Evolutionary conservation across 306 rosid genomes (phyloP).

Genomic region (Cucurbita moschata): DNA sequence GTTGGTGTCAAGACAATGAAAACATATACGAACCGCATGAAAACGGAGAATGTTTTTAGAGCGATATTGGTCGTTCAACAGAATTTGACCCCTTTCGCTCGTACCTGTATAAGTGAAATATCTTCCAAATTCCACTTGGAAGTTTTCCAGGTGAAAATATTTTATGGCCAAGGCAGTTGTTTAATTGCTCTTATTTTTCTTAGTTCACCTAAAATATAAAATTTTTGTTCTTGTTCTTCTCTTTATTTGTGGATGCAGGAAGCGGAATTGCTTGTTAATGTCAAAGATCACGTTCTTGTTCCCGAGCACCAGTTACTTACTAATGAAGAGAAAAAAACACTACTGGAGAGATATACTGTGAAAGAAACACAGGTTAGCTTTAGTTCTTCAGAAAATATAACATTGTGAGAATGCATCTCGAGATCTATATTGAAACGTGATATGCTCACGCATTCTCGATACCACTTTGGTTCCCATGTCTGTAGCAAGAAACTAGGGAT

Average conservation of each 20-base stretch:
- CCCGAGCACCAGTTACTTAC: slow-evolving; percentile 70
- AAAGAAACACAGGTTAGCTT: slow-evolving; percentile 71
- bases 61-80: slow-evolving; percentile 53
- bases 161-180: background rate
- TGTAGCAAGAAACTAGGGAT: background rate
- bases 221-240: background rate
- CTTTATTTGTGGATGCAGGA: slow-evolving; percentile 32
- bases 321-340: slow-evolving; percentile 53
- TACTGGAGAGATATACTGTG: slow-evolving; percentile 68
- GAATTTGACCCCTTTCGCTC: slow-evolving; percentile 47
- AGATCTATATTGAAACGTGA: background rate
- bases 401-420: background rate
- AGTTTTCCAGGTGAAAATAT: slow-evolving; percentile 54
- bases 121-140: slow-evolving; percentile 45
- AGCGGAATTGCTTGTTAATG: slow-evolving; percentile 55
- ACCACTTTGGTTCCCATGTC: background rate
- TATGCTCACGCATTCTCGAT: background rate
- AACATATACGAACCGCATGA: slow-evolving; percentile 53
- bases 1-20: slow-evolving; percentile 49
- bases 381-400: background rate
- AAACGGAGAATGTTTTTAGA: slow-evolving; percentile 44
- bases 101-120: slow-evolving; percentile 28
- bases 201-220: background rate
- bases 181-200: background rate
- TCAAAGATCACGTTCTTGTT: slow-evolving; percentile 57